Base-by-base conservation (phyloP, 371 early-diverging fungal species). In the Mucor velutinosus region DNA sequence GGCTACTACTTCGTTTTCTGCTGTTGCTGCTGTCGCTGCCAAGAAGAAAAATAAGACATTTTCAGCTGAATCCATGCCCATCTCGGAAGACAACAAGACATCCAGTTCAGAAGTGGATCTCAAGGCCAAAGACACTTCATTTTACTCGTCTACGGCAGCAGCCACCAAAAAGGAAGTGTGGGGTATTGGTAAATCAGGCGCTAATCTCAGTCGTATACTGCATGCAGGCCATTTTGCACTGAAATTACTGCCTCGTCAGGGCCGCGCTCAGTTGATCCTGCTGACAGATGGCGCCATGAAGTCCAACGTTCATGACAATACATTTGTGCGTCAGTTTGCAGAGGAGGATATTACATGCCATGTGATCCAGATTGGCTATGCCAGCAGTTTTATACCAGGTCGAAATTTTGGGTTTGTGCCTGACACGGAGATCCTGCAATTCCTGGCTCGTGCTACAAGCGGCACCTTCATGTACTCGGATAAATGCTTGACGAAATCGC, bases 261-360 rank as follows among this genome's bases (percentile, higher is more conserved):
- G 90, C 49, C 76, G 89, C 21, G 89, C 95, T 0, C 88, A 87
- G 5, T 71, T 96, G 23, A 87, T 95, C 2, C 67, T 92, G n/a
- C 84, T 97, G 58, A 94, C 95, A 1, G 98, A 97, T 69, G 97
- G 97, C 17, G 92, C 95, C 11, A 83, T 90, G 69, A 87, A 90
- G 70, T 86, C 89, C 12, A 87, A 86, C 43, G 72, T 88, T 14
- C 78, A 86, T 76, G 76, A 85, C 79, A 61, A 86, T 73, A 75
- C 83, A 70, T 67, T 81, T 82, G 60, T 88, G 68, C 68, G 87
- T 80, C 75, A 85, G 73, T 71, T 81, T 91, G 66, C 80, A 64
- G 90, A 89, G 58, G 86, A 92, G 45, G 89, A 93, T 67, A 91
- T 94, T 4, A 84, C 83, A 8, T 92, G 92, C 56, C 90, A 92